These are phyloP conservation scores for Bacidia gigantensis DNA, from an alignment of 495 filamentous ascomycete species.

Conservation along the genomic window DNA sequence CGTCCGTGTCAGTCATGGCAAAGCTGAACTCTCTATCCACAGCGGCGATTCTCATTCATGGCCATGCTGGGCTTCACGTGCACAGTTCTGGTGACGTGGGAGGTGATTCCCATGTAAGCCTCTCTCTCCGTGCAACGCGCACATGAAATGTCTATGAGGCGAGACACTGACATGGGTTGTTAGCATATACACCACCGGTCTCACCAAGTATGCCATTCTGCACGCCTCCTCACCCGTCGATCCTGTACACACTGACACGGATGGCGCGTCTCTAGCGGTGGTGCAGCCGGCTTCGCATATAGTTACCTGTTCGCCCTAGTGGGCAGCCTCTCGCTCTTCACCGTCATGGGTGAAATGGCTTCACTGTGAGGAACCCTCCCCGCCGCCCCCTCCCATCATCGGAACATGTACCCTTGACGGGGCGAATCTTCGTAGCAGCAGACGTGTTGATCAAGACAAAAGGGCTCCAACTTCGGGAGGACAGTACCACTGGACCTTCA, in stretches of 20 bases:
- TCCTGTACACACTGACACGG: slow-evolving; percentile 1
- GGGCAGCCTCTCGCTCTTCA: slow-evolving; percentile 25
- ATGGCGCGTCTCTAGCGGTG: slow-evolving; percentile 17
- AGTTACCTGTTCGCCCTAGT: slow-evolving; percentile 28
- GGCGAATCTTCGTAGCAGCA: slow-evolving; percentile 2
- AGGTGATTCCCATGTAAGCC: slow-evolving; percentile 16
- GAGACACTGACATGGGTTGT: not conserved
- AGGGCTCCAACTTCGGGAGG: slow-evolving; percentile 19
- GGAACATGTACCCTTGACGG: not conserved
- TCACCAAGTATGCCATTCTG: slow-evolving; percentile 8
- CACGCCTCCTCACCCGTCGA: not conserved
- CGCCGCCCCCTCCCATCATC: too few species aligned
- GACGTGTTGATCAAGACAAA: slow-evolving; percentile 1
- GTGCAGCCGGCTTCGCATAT: slow-evolving; percentile 28
- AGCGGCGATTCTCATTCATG: slow-evolving; percentile 37
- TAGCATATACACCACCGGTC: slow-evolving; percentile 9
- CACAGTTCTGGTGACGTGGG: slow-evolving; percentile 39
- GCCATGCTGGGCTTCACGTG: slow-evolving; percentile 38
- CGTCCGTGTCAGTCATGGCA: not conserved
- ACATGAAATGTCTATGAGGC: not conserved
- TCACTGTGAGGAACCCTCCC: slow-evolving; percentile 26
- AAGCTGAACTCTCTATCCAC: slow-evolving; percentile 3
- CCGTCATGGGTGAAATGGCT: slow-evolving; percentile 25
- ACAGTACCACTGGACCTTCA: slow-evolving; percentile 22
- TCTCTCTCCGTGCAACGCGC: not conserved